phyloP scores from a whole-genome alignment of 169 alveolate genomes.

The Blepharisma undulans region DNA sequence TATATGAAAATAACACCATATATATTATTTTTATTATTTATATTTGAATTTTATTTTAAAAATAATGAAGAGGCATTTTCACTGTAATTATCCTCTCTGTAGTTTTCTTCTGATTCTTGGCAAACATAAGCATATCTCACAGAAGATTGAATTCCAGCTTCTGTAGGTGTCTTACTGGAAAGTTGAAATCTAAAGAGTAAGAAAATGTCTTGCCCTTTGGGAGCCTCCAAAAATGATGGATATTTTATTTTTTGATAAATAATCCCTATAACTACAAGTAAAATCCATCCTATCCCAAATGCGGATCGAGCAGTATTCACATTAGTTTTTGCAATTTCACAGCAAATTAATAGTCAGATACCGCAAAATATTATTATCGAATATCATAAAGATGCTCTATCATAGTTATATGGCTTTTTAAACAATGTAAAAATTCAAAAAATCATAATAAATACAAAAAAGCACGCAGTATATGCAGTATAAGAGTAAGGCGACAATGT shows the following conservation, averaged over 20 bases:
- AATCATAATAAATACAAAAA: too few species aligned
- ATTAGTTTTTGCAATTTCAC: background rate
- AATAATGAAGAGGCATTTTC: too few species aligned
- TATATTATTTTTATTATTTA: too few species aligned
- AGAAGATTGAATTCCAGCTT: background rate
- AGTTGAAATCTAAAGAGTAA: background rate
- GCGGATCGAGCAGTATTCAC: background rate
- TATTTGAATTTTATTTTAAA: too few species aligned
- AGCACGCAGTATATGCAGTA: background rate
- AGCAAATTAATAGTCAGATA: background rate
- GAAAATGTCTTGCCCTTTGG: background rate
- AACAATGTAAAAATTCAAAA: background rate
- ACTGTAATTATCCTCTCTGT: too few species aligned
- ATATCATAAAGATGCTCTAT: background rate
- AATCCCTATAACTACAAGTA: background rate
- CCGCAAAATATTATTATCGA: background rate
- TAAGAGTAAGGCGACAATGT: background rate
- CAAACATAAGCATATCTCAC: background rate
- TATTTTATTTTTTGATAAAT: background rate
- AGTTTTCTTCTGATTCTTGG: too few species aligned
- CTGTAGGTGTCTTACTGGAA: background rate
- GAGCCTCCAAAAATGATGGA: background rate
- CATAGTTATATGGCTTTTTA: background rate
- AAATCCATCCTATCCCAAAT: background rate
- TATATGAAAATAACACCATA: too few species aligned